Conservation (phyloP, 2,329 filamentous ascomycete genomes). For the Berkeleyomyces rouxiae region DNA sequence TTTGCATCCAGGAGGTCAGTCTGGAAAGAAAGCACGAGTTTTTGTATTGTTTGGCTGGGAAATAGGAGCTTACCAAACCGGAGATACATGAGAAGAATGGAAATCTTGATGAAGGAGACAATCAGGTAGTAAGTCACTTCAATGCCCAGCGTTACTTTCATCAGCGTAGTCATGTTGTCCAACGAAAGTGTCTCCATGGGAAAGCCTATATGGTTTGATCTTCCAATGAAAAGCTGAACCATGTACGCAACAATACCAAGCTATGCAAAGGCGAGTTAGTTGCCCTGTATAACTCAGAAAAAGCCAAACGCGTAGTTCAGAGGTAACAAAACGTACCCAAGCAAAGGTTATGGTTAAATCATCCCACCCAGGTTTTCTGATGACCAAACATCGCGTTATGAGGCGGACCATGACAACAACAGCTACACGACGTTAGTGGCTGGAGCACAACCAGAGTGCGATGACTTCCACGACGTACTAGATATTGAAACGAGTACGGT, state of each 20-base stretch:
- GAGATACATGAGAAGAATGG: constrained; percentile 30
- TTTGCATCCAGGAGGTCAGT: neutral
- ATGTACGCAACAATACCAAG: constrained; percentile 14
- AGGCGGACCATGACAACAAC: constrained; percentile 14
- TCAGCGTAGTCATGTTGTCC: constrained; percentile 15
- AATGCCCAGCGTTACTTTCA: constrained; percentile 21
- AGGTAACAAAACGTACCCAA: constrained; percentile 9
- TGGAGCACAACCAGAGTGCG: neutral
- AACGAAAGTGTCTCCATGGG: constrained; percentile 13
- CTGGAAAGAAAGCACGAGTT: neutral
- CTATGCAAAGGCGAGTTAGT: neutral
- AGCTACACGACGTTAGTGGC: constrained; percentile 8
- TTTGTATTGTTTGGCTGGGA: too few species aligned
- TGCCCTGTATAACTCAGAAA: neutral
- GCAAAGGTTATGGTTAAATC: constrained; percentile 15
- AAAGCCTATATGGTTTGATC: constrained; percentile 16
- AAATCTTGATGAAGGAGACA: constrained; percentile 26
- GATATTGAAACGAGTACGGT: constrained; percentile 14
- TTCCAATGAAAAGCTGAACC: constrained; percentile 15
- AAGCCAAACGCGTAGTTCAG: neutral
- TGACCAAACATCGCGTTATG: constrained; percentile 13
- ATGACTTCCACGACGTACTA: constrained; percentile 1
- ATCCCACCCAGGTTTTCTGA: constrained; percentile 16
- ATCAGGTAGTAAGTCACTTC: constrained; percentile 27
- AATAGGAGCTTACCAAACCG: constrained; percentile 23